phyloP scores from a whole-genome alignment of 306 rosid genomes.

The Sindora glabra region DNA sequence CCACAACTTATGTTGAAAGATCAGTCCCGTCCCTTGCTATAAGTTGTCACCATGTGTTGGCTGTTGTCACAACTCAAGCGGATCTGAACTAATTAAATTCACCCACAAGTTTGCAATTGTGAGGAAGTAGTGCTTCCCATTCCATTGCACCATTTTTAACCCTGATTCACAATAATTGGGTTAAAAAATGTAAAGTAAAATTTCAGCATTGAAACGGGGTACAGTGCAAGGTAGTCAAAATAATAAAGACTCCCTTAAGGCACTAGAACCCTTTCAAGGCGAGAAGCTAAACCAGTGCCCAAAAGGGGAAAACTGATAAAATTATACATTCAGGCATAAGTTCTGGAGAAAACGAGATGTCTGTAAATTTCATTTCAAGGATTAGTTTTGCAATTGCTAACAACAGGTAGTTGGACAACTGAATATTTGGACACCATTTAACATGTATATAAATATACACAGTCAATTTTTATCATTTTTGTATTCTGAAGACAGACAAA shows the following conservation, averaged over 20 bases:
- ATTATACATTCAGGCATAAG: no score
- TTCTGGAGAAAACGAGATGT: no score
- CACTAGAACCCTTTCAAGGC: no score
- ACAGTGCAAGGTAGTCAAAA: neutral
- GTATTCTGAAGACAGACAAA: neutral
- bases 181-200: neutral
- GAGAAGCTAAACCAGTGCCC: no score
- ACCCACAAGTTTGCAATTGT: conserved; percentile 77
- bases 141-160: conserved; percentile 62
- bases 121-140: conserved; percentile 54
- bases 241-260: no score
- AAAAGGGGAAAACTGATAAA: no score
- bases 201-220: neutral
- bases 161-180: conserved; percentile 39
- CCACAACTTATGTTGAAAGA: neutral
- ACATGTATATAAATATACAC: neutral
- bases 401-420: neutral
- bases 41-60: conserved; percentile 17
- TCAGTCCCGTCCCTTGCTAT: neutral
- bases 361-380: neutral
- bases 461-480: neutral
- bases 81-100: conserved; percentile 56
- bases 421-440: neutral
- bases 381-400: neutral
- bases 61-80: conserved; percentile 35